A percentile compares a stretch with the other conserved stretches of the same genome.
Evolutionary conservation across 768 basidiomycete genomes (phyloP).

Genomic region (Pisolithus albus): DNA sequence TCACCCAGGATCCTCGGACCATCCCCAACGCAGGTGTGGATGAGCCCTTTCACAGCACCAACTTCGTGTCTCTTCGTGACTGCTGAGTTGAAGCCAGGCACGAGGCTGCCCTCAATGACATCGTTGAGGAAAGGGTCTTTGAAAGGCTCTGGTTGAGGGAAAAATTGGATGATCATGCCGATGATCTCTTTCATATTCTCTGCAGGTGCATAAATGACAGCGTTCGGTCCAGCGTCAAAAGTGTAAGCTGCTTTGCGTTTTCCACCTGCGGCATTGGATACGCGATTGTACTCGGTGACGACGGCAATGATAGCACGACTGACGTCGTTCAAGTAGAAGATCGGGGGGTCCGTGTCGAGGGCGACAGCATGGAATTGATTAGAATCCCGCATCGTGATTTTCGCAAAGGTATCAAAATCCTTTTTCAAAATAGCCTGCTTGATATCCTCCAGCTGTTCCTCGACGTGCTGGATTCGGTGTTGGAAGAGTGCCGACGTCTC

Average conservation of each 20-base stretch:
- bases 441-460: constrained; percentile 78
- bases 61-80: constrained; percentile 68
- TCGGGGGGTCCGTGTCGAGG: constrained; percentile 94
- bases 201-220: constrained; percentile 86
- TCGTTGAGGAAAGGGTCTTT: constrained; percentile 54
- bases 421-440: constrained; percentile 65
- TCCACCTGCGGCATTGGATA: constrained; percentile 48
- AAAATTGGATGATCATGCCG: constrained; percentile 69
- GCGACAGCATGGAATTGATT: constrained; percentile 99
- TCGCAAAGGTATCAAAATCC: constrained; percentile 87
- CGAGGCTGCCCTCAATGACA: constrained; percentile 40
- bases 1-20: constrained; percentile 68
- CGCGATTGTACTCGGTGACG: constrained; percentile 88
- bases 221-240: constrained; percentile 98
- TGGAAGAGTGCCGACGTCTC: constrained; percentile 84
- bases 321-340: constrained; percentile 99
- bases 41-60: constrained; percentile 82
- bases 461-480: constrained; percentile 81
- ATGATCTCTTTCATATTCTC: constrained; percentile 76
- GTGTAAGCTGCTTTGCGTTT: constrained; percentile 90
- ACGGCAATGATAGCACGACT: constrained; percentile 87
- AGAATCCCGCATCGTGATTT: constrained; percentile 93
- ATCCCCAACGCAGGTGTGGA: constrained; percentile 90
- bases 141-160: constrained; percentile 78
- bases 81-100: constrained; percentile 69